phyloP scores from a whole-genome alignment of 192 early-diverging fungal genomes.

The Rhizoclosmatium globosum region DNA sequence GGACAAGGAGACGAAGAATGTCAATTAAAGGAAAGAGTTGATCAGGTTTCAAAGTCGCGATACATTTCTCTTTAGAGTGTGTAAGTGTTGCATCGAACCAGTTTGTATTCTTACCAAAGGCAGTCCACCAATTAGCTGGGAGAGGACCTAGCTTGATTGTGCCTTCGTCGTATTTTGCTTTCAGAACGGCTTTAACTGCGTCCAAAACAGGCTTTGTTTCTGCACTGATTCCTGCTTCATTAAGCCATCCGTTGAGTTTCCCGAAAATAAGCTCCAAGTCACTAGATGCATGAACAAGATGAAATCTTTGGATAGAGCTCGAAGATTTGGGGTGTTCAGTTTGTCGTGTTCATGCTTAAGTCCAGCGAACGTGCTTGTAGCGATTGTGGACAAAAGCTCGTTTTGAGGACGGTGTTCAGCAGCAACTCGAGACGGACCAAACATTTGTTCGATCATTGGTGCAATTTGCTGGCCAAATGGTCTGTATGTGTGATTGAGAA shows the following conservation, averaged over 20 bases:
- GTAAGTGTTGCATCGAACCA: too few species aligned
- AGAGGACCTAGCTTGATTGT: slow-evolving; percentile 8
- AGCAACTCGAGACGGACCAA: slow-evolving; percentile 47
- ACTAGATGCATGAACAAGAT: slow-evolving; percentile 47
- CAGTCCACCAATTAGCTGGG: slow-evolving; percentile 15
- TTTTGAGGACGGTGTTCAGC: slow-evolving; percentile 40
- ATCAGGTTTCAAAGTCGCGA: slow-evolving; percentile 46
- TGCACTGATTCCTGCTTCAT: background rate
- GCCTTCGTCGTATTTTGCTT: slow-evolving; percentile 1
- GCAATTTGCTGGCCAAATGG: slow-evolving; percentile 53
- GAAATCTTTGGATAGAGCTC: slow-evolving; percentile 43
- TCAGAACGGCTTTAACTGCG: slow-evolving; percentile 7
- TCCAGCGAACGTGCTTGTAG: slow-evolving; percentile 37
- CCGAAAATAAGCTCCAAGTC: slow-evolving; percentile 55
- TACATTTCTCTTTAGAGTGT: background rate
- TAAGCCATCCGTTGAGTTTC: slow-evolving; percentile 40
- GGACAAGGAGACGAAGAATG: slow-evolving; percentile 64
- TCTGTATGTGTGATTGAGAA: slow-evolving; percentile 5
- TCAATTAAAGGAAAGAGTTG: slow-evolving; percentile 72
- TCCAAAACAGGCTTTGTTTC: background rate
- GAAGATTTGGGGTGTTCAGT: slow-evolving; percentile 50
- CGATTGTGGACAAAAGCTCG: slow-evolving; percentile 41
- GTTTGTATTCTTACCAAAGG: slow-evolving; percentile 5
- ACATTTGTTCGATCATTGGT: slow-evolving; percentile 53
- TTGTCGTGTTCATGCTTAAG: slow-evolving; percentile 68